These are phyloP conservation scores for Pyrrhoderma noxium DNA, from an alignment of 1,284 basidiomycete genomes.

Conservation along the genomic window DNA sequence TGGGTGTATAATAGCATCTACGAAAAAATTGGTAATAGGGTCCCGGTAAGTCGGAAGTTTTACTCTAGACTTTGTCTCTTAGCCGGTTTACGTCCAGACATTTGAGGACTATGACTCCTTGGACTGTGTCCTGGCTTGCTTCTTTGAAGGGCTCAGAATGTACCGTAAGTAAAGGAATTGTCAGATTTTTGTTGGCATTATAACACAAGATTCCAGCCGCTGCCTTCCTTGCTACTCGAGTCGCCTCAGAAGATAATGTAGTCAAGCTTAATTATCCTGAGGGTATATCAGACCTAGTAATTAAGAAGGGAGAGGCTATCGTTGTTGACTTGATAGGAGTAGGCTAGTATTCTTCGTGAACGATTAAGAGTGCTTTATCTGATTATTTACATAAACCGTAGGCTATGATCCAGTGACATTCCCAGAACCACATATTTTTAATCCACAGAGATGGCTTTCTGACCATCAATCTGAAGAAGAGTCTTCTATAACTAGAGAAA, in stretches of 20 bases:
- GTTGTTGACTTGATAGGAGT: no score
- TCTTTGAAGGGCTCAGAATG: conserved; percentile 15
- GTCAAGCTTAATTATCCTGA: no score
- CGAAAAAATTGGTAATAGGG: conserved; percentile 5
- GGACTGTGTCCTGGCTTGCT: conserved; percentile 16
- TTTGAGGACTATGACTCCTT: conserved; percentile 18
- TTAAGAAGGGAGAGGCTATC: no score
- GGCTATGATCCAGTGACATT: conserved; percentile 19
- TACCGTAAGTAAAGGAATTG: conserved; percentile 6
- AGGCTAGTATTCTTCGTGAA: no score
- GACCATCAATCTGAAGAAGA: neutral
- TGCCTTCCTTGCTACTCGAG: conserved; percentile 6
- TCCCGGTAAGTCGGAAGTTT: neutral
- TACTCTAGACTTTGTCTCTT: neutral
- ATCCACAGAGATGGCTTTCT: conserved; percentile 17
- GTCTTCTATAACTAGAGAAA: neutral
- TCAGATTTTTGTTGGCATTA: neutral
- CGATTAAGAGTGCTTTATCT: neutral
- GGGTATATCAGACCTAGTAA: no score
- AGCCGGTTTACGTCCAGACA: no score
- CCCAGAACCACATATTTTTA: conserved; percentile 19
- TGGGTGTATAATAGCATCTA: conserved; percentile 18
- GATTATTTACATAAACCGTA: neutral
- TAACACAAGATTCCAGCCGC: neutral
- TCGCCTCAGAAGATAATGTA: conserved; percentile 6